Evolutionary conservation across 371 early-diverging fungal species (phyloP), one percentile per base, ranked within the genome.

Genomic region (Nematocida displodere): DNA sequence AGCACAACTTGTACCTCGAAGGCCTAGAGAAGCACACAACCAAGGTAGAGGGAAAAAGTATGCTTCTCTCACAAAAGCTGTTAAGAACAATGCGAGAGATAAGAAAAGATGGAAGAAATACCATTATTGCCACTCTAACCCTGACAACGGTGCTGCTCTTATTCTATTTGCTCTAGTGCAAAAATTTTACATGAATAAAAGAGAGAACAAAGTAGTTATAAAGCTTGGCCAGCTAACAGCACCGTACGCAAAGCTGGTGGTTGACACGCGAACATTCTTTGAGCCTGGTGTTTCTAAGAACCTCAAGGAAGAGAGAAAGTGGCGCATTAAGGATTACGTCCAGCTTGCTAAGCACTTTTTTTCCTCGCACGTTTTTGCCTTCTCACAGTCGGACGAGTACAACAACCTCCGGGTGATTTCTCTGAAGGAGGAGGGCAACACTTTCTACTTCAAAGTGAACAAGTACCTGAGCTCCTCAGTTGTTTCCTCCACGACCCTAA

Each of bases 371-470:
- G 17, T 71, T 7, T 62, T 76, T 29, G 62, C 59, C n/a, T 71
- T 71, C 42, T 71, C 75, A 1, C 75, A 71, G 34, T 71, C 75
- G 37, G 75, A 61, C 20, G 61, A 71, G 53, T 47, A 44, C 46
- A 71, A 71, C 62, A 71, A 71, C 39, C 48, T 71, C 17, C 58
- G 48, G 26, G 33, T 71, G 8, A 49, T 61, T 29, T 71, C 75
- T 24, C 29, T 71, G 4, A 50, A 17, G 11, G 62, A 61, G 8
- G 54, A 47, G 15, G 62, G 75, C 7, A 42, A 24, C 3, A 71
- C 75, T 17, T 71, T 61, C 50, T 71, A 71, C 63, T 71, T 71
- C 39, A 71, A 71, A 31, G 36, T 71, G 28, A 37, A 50, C n/a
- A 58, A 61, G 54, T 71, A 71, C 33, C 15, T 63, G 13, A 17